Conservation (phyloP, 495 filamentous ascomycete genomes). For the Acidiella bohemica region DNA sequence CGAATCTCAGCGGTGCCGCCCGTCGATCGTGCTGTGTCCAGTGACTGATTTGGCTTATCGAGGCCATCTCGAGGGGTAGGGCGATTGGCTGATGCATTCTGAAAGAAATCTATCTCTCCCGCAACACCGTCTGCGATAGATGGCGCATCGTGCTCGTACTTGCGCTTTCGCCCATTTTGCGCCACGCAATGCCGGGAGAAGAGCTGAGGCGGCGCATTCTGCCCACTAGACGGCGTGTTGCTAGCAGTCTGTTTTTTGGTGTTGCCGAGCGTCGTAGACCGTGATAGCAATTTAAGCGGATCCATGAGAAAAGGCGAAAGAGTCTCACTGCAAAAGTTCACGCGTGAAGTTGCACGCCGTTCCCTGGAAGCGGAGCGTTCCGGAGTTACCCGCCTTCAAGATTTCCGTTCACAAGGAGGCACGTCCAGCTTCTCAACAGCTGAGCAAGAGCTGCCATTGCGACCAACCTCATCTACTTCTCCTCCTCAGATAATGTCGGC, state of each 20-base stretch:
- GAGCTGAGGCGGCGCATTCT: slow-evolving; percentile 40
- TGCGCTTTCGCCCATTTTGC: slow-evolving; percentile 10
- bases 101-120: slow-evolving; percentile 27
- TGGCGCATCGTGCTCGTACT: slow-evolving; percentile 19
- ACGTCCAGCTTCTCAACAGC: no score
- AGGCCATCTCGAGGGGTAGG: no score
- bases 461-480: neutral
- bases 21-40: no score
- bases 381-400: neutral
- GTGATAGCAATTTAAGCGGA: slow-evolving; percentile 52
- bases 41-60: no score
- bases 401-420: no score
- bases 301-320: no score
- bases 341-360: no score
- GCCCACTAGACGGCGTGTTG: slow-evolving; percentile 38
- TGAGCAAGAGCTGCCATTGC: no score
- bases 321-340: no score
- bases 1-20: no score
- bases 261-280: slow-evolving; percentile 41
- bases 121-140: slow-evolving; percentile 2
- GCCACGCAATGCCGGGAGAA: slow-evolving; percentile 32
- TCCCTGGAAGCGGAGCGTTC: no score
- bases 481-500: slow-evolving; percentile 9
- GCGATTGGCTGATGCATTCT: no score
- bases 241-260: slow-evolving; percentile 20